Conservation (phyloP, 192 early-diverging fungal species). For the Linnemannia hyalina region DNA sequence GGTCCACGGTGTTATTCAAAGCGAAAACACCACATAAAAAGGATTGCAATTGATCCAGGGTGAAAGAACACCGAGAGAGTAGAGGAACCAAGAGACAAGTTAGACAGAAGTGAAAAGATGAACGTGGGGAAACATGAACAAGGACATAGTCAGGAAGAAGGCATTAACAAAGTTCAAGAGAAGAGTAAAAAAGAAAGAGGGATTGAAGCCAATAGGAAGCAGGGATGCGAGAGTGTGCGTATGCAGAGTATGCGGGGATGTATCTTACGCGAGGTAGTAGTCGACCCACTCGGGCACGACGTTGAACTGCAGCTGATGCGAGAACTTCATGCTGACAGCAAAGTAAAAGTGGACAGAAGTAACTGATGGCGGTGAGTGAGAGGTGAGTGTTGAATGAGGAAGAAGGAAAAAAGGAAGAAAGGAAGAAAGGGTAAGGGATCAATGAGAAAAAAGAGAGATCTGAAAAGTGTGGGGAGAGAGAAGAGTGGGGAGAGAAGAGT, state of each 20-base stretch:
- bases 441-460: not conserved
- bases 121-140: not conserved
- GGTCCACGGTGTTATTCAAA: not conserved
- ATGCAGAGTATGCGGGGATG: not conserved
- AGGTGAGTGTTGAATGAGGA: not conserved
- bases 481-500: constrained; percentile 3
- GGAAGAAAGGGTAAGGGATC: not conserved
- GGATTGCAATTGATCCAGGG: not conserved
- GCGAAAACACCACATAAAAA: not conserved
- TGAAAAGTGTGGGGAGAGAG: not conserved
- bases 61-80: not conserved
- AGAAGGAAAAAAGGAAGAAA: not conserved
- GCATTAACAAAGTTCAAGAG: not conserved
- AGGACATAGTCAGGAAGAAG: not conserved
- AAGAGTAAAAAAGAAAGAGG: constrained; percentile 10
- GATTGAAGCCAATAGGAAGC: not conserved
- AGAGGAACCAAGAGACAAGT: not conserved
- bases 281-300: constrained; percentile 89
- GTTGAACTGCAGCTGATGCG: constrained; percentile 92
- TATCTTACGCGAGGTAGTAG: constrained; percentile 81
- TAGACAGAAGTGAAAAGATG: not conserved
- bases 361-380: not conserved
- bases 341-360: constrained; percentile 1
- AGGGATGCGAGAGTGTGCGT: constrained; percentile 10
- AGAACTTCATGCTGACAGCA: constrained; percentile 85